Base-by-base conservation (phyloP, 371 early-diverging fungal genomes). In the Mucor indicus region DNA sequence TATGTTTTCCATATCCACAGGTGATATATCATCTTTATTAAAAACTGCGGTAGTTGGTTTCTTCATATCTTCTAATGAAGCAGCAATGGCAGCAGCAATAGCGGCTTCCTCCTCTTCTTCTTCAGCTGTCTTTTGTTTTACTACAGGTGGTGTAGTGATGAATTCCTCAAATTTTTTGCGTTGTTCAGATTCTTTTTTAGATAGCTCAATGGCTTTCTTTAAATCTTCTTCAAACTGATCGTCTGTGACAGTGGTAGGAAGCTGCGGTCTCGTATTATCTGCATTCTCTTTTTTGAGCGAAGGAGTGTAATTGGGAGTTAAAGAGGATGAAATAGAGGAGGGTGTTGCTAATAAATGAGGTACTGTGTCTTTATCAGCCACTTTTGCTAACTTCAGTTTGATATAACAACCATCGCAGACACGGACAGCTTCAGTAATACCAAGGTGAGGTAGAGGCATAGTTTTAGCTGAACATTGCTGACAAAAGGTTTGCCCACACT, bases 401-500 rank as follows among this genome's bases (percentile, higher is more conserved):
- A 82, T 71, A 55, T 81, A 86, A 57, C 98, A 97, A 1, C 86
- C 83, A 57, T 95, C 93, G 55, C 98, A 97, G 3, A 96, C 96
- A 25, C 98, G 86, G 9, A 96, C 98, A 7, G 79, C 77, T 16
- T 94, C 87, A 29, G 83, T 87, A 23, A 95, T 86, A 23, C 91
- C 97, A 44, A 91, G 73, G 45, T 90, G 85, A 4, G 93, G 92
- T 24, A 96, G 71, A 3, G 93, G 70, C 21, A 89, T 58, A 3
- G 60, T 84, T 62, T 92, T 92, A 23, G 91, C 84, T 5, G 95
- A 95, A 62, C 98, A 97, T 33, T 85, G 79, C 24, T 89, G 84
- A 64, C 96, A 95, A 55, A 88, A 96, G 4, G 92, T 92, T 31
- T 85, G 75, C 8, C 98, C 98, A 65, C 98, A 97, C 55, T 93